Conservation (phyloP, 164 flowering plant species). For the Sedum album region DNA sequence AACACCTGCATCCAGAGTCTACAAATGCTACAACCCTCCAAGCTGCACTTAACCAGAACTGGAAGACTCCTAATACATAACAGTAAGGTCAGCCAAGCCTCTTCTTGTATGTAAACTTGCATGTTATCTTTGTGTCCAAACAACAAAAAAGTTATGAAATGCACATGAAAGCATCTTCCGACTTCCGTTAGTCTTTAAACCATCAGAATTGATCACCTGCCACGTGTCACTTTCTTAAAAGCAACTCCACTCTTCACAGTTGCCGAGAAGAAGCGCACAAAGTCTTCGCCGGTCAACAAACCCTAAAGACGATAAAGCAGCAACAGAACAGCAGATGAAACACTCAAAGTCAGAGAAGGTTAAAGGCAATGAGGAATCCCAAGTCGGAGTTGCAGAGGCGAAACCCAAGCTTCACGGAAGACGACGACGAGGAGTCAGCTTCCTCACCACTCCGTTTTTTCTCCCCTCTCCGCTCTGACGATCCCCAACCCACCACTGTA, state of each 20-base stretch:
- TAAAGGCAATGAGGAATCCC: constrained; percentile 16
- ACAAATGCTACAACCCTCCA: constrained; percentile 60
- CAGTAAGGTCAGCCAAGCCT: too few species aligned
- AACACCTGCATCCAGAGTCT: constrained; percentile 71
- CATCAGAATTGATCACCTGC: neutral
- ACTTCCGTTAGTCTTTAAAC: too few species aligned
- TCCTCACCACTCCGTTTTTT: too few species aligned
- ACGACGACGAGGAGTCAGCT: constrained; percentile 20
- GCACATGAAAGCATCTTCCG: too few species aligned
- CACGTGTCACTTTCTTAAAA: constrained; percentile 1
- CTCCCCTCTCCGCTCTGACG: constrained; percentile 46
- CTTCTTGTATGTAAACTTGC: too few species aligned
- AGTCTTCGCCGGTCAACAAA: neutral
- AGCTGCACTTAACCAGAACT: constrained; percentile 25
- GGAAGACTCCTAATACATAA: neutral
- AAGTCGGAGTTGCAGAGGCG: constrained; percentile 12
- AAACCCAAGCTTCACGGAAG: neutral
- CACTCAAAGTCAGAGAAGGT: neutral
- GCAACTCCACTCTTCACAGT: neutral
- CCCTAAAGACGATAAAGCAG: neutral
- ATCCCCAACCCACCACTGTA: constrained; percentile 19
- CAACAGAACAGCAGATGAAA: constrained; percentile 8
- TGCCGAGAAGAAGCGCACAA: neutral
- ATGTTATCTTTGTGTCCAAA: too few species aligned
- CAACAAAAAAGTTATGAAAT: too few species aligned